Evolutionary conservation across 352 stramenopile species (phyloP), one percentile per base, ranked within the genome.

Genomic region (Phytopythium oedochilum): DNA sequence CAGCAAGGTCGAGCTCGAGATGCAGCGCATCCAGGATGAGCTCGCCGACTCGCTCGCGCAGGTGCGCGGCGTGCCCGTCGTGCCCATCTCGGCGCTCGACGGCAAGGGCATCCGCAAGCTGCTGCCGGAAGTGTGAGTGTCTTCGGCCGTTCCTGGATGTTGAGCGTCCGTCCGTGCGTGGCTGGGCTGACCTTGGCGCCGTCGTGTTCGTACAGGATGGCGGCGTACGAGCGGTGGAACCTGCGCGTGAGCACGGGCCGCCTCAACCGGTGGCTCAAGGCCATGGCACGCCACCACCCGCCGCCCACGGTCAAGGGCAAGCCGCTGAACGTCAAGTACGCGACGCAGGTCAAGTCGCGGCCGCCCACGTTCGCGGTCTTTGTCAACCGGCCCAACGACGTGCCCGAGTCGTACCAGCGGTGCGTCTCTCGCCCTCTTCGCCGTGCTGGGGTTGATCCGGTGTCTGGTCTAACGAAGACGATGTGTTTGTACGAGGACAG

Each of bases 301-400:
- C 82, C 84, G 40, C 84, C 84, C 59, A 88, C 78, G 5, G 61
- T 91, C 57, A 89, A 88, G 57, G 84, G 84, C 67, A 94, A 94
- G 71, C 73, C 77, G 50, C 63, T 92, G 34, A 94, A 94, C 61
- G 64, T 94, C 73, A 94, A 94, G 68, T 94, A 94, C 75, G 76
- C 83, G 51, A 92, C 84, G 31, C 84, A 94, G 60, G 78, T 94
- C 47, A 94, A 92, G 71, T 75, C 79, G 3, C 79, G 84, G 0
- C 82, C 82, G 28, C 84, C 84, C 35, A 94, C 84, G 7, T 94
- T 94, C 47, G 84, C 78, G 0, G 62, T 92, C 54, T 94, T 94
- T 53, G 82, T 91, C 5, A 94, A 84, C 72, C 89, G 86, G 47
- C 80, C 82, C 18, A 68, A 73, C 17, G 79, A 89, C 17, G 77